Conservation (phyloP, 176 grass and related monocot species). For the Aegilops tauschii region DNA sequence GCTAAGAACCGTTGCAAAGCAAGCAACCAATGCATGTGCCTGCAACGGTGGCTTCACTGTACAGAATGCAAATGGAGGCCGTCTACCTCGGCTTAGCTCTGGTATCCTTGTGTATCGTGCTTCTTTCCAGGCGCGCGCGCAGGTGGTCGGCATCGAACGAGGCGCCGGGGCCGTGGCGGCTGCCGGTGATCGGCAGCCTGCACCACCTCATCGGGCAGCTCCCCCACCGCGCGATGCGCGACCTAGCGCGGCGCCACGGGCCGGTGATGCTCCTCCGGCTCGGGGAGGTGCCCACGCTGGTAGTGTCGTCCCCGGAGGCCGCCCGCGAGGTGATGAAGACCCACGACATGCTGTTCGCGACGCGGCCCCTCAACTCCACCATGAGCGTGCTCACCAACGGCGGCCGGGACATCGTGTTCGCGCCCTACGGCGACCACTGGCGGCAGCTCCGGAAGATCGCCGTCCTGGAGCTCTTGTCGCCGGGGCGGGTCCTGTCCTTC, state of each 20-base stretch:
- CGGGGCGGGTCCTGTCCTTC: background rate
- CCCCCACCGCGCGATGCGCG: constrained; percentile 36
- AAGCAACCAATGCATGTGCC: no score
- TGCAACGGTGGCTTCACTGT: no score
- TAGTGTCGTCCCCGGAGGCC: no score
- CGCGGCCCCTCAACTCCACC: constrained; percentile 40
- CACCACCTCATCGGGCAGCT: constrained; percentile 44
- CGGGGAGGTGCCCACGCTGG: no score
- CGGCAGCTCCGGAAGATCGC: constrained; percentile 20
- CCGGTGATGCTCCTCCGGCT: no score
- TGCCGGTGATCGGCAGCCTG: constrained; percentile 25
- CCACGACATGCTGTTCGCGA: background rate
- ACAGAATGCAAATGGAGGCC: background rate
- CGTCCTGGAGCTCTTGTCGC: constrained; percentile 43
- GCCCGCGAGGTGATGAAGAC: no score
- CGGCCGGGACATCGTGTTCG: constrained; percentile 43
- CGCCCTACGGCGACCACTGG: constrained; percentile 39
- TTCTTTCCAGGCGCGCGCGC: background rate
- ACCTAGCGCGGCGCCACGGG: background rate
- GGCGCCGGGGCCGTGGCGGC: constrained; percentile 29
- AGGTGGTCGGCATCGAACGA: background rate
- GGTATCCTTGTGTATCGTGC: background rate
- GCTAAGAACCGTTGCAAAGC: no score
- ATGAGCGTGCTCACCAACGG: constrained; percentile 17
- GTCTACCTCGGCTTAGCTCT: background rate